phyloP scores from a whole-genome alignment of 768 basidiomycete genomes.

The Boletus bicolor region DNA sequence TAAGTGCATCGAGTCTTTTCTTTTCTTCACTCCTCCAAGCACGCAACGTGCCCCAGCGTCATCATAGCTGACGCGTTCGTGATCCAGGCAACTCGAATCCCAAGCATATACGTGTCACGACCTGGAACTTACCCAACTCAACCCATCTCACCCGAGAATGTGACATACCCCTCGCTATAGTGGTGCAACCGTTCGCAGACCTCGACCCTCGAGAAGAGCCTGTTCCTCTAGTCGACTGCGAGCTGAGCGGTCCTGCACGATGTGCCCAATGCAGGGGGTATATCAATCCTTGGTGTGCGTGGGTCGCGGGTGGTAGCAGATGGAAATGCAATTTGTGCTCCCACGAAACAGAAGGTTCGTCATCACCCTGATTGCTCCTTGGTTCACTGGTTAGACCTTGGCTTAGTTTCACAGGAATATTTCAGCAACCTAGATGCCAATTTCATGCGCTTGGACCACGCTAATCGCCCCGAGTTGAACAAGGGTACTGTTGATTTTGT shows the following conservation, averaged over 20 bases:
- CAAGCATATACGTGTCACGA: constrained; percentile 83
- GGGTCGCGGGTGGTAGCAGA: constrained; percentile 73
- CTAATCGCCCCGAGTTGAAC: constrained; percentile 79
- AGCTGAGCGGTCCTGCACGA: constrained; percentile 71
- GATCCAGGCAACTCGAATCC: constrained; percentile 82
- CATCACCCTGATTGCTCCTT: neutral
- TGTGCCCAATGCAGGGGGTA: constrained; percentile 86
- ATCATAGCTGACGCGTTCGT: constrained; percentile 14
- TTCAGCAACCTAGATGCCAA: constrained; percentile 81
- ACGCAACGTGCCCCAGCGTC: neutral
- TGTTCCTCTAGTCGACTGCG: constrained; percentile 73
- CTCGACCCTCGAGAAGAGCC: constrained; percentile 75
- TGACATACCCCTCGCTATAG: constrained; percentile 77
- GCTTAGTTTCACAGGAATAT: constrained; percentile 72
- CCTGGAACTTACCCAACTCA: constrained; percentile 83
- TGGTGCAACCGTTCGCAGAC: constrained; percentile 89
- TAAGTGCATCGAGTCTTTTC: neutral
- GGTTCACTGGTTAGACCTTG: neutral
- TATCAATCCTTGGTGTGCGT: constrained; percentile 91
- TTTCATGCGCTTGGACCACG: constrained; percentile 74
- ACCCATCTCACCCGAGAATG: constrained; percentile 78
- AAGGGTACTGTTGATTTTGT: constrained; percentile 91
- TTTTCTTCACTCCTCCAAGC: neutral
- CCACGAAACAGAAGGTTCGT: constrained; percentile 79
- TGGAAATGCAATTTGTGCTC: constrained; percentile 94